Base-by-base conservation (phyloP, 345 rosid genomes). In the Linum usitatissimum region DNA sequence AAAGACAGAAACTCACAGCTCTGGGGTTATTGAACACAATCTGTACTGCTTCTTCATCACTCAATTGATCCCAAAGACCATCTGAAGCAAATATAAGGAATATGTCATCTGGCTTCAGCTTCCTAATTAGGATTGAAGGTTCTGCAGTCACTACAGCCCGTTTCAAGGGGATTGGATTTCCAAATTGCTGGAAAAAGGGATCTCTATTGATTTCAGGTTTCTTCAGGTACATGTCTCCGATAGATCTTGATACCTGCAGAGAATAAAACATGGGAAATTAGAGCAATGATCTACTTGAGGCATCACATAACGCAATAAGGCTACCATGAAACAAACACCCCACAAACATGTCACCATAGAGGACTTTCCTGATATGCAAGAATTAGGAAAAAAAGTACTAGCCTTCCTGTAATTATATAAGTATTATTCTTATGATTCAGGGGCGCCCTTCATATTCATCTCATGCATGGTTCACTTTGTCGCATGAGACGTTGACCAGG, bases 61-160 rank as follows among this genome's bases (percentile, higher is more conserved):
- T 82, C 84, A 86, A 79, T 72, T 86, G 92, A 71, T 91, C 96
- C 96, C 98, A 91, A 30, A 91, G 89, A 70, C 96, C 96, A 82
- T 91, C 93, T 1, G 98, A 91, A 60, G 98, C 95, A 80, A 92
- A 85, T 66, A 91, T 85, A 68, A 88, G 90, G 83, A 88, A 84
- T 34, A 84, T 82, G 79, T 92, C 98, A 73, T 67, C 83, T 60
- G 95, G 91, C 3, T 86, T 86, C 64, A 92, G 77, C 28, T 80
- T 76, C 71, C 85, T 91, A 65, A 79, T 62, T 53, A 83, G 61
- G 56, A 92, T 81, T 3, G 86, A 68, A 6, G 96, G 98, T 64
- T 71, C 63, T 70, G 89, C 95, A 66, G 83, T 76, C 83, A 92
- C 65, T 64, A 85, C 73, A 18, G 96, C 93, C 86, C 66, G 98